phyloP scores from a whole-genome alignment of 805 yeast genomes.

The Candida morakotiae region DNA sequence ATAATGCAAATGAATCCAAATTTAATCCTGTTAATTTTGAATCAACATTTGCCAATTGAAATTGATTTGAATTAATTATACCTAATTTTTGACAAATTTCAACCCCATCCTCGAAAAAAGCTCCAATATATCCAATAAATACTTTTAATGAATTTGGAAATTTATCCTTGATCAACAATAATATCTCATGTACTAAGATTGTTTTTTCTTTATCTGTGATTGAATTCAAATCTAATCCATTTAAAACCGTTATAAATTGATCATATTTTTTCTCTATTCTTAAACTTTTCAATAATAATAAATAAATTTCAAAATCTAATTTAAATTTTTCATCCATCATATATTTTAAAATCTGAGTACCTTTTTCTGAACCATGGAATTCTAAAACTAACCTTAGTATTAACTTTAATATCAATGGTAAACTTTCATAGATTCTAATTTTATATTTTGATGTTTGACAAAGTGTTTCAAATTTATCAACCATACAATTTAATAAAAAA shows the following conservation, averaged over 20 bases:
- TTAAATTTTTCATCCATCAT: conserved; percentile 24
- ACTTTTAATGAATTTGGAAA: conserved; percentile 30
- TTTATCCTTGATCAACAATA: conserved; percentile 25
- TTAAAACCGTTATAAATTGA: conserved; percentile 32
- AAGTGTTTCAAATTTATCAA: conserved; percentile 31
- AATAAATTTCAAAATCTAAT: conserved; percentile 20
- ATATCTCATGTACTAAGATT: conserved; percentile 25
- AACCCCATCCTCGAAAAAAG: conserved; percentile 20
- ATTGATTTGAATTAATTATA: conserved; percentile 18
- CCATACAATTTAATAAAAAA: conserved; percentile 31
- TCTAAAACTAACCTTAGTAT: conserved; percentile 31
- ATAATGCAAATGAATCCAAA: conserved; percentile 17
- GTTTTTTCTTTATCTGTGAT: conserved; percentile 15
- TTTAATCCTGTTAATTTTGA: conserved; percentile 17
- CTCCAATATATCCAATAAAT: conserved; percentile 31
- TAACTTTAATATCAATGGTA: conserved; percentile 23
- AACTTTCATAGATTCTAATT: conserved; percentile 15
- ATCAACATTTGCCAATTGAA: conserved; percentile 31
- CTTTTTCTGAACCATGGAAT: conserved; percentile 32
- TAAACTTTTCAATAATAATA: conserved; percentile 27
- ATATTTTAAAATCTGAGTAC: conserved; percentile 29
- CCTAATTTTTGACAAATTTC: conserved; percentile 22
- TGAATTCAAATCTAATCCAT: conserved; percentile 22
- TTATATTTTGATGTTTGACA: conserved; percentile 12
- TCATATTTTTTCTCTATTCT: conserved; percentile 24